Evolutionary conservation across 2,329 filamentous ascomycete genomes (phyloP).

Genomic region (Aureobasidium lini): DNA sequence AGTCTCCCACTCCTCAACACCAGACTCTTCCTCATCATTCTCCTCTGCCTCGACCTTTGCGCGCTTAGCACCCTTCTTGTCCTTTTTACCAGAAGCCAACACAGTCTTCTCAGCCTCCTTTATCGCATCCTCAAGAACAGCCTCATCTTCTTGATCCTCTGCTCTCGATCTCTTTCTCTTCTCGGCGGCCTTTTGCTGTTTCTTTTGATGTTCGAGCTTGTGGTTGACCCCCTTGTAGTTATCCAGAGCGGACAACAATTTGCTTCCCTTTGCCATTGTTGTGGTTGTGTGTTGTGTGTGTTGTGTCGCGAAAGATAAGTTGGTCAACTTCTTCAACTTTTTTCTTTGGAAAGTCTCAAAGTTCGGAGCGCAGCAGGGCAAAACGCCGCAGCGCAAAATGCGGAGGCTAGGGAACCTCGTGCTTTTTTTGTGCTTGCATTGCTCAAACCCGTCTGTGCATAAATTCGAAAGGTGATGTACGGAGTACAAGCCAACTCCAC

Average conservation of each 20-base stretch:
- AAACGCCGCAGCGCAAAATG: not conserved
- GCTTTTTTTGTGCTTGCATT: not conserved
- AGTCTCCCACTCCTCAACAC: conserved; percentile 20
- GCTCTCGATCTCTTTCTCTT: conserved; percentile 36
- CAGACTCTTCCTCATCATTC: conserved; percentile 8
- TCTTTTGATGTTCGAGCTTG: conserved; percentile 57
- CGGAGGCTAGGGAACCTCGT: not conserved
- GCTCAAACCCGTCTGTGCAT: not conserved
- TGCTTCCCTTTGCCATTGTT: conserved; percentile 45
- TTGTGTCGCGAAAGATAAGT: not conserved
- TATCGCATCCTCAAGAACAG: conserved; percentile 21
- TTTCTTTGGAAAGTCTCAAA: not conserved
- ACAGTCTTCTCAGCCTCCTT: conserved; percentile 22
- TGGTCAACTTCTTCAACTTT: not conserved
- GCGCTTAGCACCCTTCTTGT: conserved; percentile 16
- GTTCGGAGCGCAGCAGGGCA: not conserved
- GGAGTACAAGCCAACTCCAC: not conserved
- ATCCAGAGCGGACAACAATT: conserved; percentile 52
- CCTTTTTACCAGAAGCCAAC: conserved; percentile 18
- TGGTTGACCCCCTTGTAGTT: conserved; percentile 57
- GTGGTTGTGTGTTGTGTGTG: not conserved
- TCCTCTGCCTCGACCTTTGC: conserved; percentile 21
- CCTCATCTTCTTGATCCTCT: conserved; percentile 24
- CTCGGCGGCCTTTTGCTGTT: conserved; percentile 47
- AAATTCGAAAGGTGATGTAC: not conserved